Conservation (phyloP, 176 grass and related monocot species). For the Ensete ventricosum region DNA sequence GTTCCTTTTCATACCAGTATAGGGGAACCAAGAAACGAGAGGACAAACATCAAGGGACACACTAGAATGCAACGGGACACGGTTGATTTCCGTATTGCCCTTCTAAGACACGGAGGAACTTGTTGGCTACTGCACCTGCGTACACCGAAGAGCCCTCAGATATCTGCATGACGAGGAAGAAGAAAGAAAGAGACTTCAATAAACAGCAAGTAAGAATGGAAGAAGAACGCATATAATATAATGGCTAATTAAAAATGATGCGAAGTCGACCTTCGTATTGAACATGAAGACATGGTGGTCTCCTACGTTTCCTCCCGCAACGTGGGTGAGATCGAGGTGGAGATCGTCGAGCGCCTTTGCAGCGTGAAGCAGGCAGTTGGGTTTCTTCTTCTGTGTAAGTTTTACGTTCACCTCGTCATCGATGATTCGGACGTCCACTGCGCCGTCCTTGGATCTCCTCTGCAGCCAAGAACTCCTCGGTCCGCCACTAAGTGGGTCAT, state of each 20-base stretch:
- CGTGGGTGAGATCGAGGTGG: conserved; percentile 59
- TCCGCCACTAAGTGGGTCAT: conserved; percentile 35
- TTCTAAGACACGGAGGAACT: conserved; percentile 58
- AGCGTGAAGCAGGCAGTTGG: conserved; percentile 54
- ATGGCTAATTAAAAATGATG: neutral
- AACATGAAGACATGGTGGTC: conserved; percentile 90
- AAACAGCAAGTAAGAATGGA: neutral
- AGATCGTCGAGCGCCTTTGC: conserved; percentile 68
- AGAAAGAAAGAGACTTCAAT: neutral
- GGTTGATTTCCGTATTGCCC: conserved; percentile 21
- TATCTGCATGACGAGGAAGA: conserved; percentile 39
- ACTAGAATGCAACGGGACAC: conserved; percentile 3
- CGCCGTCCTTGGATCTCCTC: conserved; percentile 65
- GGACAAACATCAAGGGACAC: no score
- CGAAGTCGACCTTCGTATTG: conserved; percentile 57
- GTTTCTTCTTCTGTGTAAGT: conserved; percentile 70
- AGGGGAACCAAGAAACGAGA: no score
- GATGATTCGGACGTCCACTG: conserved; percentile 69
- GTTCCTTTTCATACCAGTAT: no score
- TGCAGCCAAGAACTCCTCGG: conserved; percentile 78
- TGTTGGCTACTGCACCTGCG: conserved; percentile 64
- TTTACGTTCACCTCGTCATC: conserved; percentile 85
- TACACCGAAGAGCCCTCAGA: conserved; percentile 62
- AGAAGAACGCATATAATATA: neutral
- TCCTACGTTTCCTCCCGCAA: conserved; percentile 57